Evolutionary conservation across 2,329 filamentous ascomycete genomes (phyloP).

Genomic region (Lachnellula subtilissima): DNA sequence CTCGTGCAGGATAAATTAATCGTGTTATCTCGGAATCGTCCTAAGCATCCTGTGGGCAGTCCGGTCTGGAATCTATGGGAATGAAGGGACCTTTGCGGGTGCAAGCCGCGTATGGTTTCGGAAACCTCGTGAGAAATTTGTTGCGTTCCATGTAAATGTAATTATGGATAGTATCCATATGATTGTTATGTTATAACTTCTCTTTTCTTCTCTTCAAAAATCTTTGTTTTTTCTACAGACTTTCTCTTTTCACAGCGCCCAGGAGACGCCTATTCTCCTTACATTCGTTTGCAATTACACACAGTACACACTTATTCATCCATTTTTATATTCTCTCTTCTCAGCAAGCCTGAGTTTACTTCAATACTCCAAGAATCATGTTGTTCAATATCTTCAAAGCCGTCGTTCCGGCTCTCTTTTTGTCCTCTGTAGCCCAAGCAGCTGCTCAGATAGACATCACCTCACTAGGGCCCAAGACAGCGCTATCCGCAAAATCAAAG

Average conservation of each 20-base stretch:
- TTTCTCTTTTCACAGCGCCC: background rate
- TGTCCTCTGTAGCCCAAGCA: slow-evolving; percentile 9
- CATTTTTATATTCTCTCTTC: background rate
- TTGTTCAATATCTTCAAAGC: background rate
- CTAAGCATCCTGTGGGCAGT: background rate
- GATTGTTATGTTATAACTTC: background rate
- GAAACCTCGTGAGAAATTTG: background rate
- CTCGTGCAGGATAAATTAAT: background rate
- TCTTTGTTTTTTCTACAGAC: background rate
- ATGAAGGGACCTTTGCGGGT: background rate
- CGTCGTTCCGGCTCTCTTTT: slow-evolving; percentile 3
- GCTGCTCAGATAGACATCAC: slow-evolving; percentile 10
- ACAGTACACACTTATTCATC: background rate
- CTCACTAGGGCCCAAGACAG: slow-evolving; percentile 28
- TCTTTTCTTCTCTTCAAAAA: background rate
- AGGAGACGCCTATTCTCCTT: background rate
- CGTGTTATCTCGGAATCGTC: background rate
- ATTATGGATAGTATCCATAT: background rate
- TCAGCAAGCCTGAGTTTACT: background rate
- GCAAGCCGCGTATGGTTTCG: background rate
- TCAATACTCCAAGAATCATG: background rate
- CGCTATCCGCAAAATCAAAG: slow-evolving; percentile 24
- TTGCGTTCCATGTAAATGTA: background rate
- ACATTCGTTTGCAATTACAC: background rate
- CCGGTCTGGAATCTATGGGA: background rate